Evolutionary conservation across 441 rosid species (phyloP).

Genomic region (Eugenia klotzschiana): DNA sequence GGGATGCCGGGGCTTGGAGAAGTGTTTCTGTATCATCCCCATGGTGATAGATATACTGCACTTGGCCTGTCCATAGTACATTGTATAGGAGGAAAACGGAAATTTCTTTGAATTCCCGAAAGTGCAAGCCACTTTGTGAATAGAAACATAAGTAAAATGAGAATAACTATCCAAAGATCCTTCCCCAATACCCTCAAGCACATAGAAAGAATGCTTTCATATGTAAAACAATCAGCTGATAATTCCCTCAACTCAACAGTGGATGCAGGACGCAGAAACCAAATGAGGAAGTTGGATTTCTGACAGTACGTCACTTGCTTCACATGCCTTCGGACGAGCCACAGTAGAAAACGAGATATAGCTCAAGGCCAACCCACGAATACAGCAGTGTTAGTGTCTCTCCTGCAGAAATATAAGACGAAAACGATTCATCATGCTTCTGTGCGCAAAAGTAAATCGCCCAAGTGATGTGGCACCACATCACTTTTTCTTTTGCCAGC

Average conservation of each 20-base stretch:
- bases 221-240: background rate
- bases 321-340: background rate
- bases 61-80: background rate
- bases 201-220: background rate
- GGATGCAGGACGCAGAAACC: conserved; percentile 51
- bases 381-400: conserved; percentile 7
- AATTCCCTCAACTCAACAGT: background rate
- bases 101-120: background rate
- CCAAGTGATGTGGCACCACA: background rate
- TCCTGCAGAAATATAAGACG: conserved; percentile 7
- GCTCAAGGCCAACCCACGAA: background rate
- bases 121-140: background rate
- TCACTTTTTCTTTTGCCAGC: background rate
- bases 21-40: background rate
- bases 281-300: conserved; percentile 22
- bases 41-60: background rate
- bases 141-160: background rate
- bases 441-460: background rate
- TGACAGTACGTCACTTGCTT: conserved; percentile 38
- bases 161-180: background rate
- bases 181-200: background rate
- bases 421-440: background rate
- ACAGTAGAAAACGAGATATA: background rate
- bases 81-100: background rate
- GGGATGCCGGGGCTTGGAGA: background rate